Base-by-base conservation (phyloP, 108 stramenopile species). In the Skeletonema menzelii region DNA sequence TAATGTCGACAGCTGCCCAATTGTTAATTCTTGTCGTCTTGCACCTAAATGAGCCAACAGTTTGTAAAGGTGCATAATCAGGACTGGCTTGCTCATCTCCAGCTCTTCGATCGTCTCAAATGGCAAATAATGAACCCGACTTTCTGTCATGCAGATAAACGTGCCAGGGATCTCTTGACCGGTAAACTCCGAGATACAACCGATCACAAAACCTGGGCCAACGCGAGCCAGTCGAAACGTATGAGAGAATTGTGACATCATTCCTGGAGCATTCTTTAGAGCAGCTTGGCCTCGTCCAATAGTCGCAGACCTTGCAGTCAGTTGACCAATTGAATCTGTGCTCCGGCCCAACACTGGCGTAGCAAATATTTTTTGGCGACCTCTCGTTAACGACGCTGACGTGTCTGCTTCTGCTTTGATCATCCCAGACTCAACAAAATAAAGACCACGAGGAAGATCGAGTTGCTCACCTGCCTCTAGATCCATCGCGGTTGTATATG, bases 201-300 rank as follows among this genome's bases (percentile, higher is more conserved):
- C 74, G 65, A 80, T 69, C 22, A 84, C 70, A 67, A 69, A 86
- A 26, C 85, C 84, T 32, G 85, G 84, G 27, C 91, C 89, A 44
- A 88, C 83, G 32, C 91, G 63, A 15, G 88, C 86, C 1, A 89
- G 62, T 13, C 91, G 87, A 76, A 92, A 92, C 8, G 79, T 84
- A 27, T 79, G 57, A 28, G 72, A 59, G 34, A 65, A 64, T 57
- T 84, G 79, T 26, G 82, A 38, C 73, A 57, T 60, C 20, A 17
- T 74, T n/a, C 44, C 59, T 19, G 79, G 49, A 38, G 20, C 34
- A 13, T 27, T 27, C 63, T 82, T 78, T 0, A 70, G 56, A 46
- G 70, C 34, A 5, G 69, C 70, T 14, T 65, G 32, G 3, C 70
- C 38, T 3, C 80, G 62, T 17, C 72, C 85, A 27, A 84, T 28